Conservation (phyloP, 345 rosid genomes). For the Punica granatum region DNA sequence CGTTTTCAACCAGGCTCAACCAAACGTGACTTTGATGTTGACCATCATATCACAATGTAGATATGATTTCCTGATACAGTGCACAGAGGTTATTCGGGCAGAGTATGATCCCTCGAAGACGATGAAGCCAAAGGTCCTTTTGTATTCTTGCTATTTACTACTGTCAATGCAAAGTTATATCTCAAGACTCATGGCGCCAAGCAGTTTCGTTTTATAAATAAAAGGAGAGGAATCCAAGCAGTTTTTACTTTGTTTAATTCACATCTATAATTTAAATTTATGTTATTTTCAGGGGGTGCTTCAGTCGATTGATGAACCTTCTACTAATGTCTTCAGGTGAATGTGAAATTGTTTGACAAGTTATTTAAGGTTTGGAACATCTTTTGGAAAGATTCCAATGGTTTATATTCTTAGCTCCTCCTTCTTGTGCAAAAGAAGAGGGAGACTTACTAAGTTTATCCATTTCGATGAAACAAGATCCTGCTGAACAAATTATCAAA, state of each 20-base stretch:
- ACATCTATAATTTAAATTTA: not conserved
- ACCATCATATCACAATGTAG: conserved; percentile 22
- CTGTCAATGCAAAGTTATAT: not conserved
- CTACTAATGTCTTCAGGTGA: conserved; percentile 53
- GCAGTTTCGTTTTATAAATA: not conserved
- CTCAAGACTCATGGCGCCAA: not conserved
- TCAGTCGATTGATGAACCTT: conserved; percentile 86
- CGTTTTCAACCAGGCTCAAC: not conserved
- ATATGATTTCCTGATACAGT: conserved; percentile 64
- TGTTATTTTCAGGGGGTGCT: conserved; percentile 84
- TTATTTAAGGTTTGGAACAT: conserved; percentile 65
- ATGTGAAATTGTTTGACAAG: conserved; percentile 89
- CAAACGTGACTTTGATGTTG: not conserved
- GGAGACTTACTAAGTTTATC: not conserved
- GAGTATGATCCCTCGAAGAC: conserved; percentile 82
- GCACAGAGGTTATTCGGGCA: conserved; percentile 58
- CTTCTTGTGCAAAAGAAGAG: not conserved
- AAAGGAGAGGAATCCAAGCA: no score
- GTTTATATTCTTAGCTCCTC: not conserved
- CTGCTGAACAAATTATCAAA: no score
- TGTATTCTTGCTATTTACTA: not conserved
- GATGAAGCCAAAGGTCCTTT: conserved; percentile 77
- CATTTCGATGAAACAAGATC: no score
- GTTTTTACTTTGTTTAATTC: not conserved
- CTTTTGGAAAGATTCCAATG: not conserved